These are phyloP conservation scores for Sclerotinia glacialis DNA, from an alignment of 2,329 filamentous ascomycete genomes.

Conservation along the genomic window DNA sequence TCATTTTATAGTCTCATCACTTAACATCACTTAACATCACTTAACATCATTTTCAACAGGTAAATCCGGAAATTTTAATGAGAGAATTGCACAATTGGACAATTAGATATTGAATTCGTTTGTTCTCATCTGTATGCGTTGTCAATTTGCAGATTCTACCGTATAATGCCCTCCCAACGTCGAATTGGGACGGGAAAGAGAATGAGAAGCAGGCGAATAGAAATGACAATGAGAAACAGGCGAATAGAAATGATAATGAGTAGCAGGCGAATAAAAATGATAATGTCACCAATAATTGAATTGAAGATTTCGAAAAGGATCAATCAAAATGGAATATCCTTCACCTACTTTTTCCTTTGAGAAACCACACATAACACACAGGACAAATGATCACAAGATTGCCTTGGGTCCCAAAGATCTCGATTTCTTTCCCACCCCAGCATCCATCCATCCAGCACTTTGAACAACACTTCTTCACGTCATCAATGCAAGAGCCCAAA, in stretches of 20 bases:
- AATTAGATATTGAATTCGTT: neutral
- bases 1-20: neutral
- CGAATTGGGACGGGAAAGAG: conserved; percentile 12
- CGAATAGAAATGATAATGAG: conserved; percentile 13
- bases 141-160: conserved; percentile 20
- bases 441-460: neutral
- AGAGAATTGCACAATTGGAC: neutral
- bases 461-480: neutral
- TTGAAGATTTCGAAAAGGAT: conserved; percentile 3
- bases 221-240: neutral
- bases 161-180: neutral
- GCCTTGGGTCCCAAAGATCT: conserved; percentile 15
- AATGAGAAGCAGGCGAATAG: conserved; percentile 10
- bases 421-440: neutral
- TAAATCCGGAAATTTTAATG: neutral
- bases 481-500: neutral
- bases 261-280: conserved; percentile 11
- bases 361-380: neutral
- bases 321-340: neutral
- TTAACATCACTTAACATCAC: too few species aligned
- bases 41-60: neutral
- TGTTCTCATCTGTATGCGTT: conserved; percentile 20
- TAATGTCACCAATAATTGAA: conserved; percentile 8
- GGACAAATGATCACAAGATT: conserved; percentile 20
- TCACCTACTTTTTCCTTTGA: neutral